phyloP scores from a whole-genome alignment of 805 yeast species.

The Metschnikowia reukaufii region DNA sequence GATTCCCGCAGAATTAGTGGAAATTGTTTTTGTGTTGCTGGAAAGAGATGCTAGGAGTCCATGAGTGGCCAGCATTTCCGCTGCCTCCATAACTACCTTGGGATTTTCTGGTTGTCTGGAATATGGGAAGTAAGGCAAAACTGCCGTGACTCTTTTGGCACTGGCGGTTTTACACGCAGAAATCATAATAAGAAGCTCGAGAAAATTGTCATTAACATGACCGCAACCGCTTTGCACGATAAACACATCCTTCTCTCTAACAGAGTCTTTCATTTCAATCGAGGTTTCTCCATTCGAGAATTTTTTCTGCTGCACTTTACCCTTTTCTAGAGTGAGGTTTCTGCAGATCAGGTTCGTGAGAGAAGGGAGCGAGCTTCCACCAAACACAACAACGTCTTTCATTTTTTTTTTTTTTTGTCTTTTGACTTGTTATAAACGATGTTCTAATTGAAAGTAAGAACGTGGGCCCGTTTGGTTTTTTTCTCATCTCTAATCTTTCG shows the following conservation, averaged over 20 bases:
- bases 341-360: slow-evolving; percentile 74
- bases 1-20: slow-evolving; percentile 35
- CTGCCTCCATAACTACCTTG: slow-evolving; percentile 20
- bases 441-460: not conserved
- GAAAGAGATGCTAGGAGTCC: slow-evolving; percentile 14
- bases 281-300: slow-evolving; percentile 92
- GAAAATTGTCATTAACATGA: slow-evolving; percentile 80
- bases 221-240: slow-evolving; percentile 88
- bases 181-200: slow-evolving; percentile 78
- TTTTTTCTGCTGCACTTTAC: slow-evolving; percentile 62
- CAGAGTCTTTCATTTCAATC: slow-evolving; percentile 81
- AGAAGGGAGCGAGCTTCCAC: slow-evolving; percentile 87
- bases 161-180: slow-evolving; percentile 94
- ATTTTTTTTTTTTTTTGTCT: slow-evolving; percentile 31
- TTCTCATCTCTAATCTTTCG: slow-evolving; percentile 1
- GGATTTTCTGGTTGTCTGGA: slow-evolving; percentile 96
- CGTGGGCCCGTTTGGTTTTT: slow-evolving; percentile 1
- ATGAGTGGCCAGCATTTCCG: slow-evolving; percentile 13
- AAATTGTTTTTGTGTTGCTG: slow-evolving; percentile 26
- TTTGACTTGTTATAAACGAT: not conserved
- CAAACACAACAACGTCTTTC: slow-evolving; percentile 84
- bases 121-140: slow-evolving; percentile 90
- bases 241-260: slow-evolving; percentile 93
- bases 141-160: slow-evolving; percentile 86
- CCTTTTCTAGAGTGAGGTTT: slow-evolving; percentile 70